phyloP scores from a whole-genome alignment of 495 filamentous ascomycete genomes.

The Daldinia bambusicola region DNA sequence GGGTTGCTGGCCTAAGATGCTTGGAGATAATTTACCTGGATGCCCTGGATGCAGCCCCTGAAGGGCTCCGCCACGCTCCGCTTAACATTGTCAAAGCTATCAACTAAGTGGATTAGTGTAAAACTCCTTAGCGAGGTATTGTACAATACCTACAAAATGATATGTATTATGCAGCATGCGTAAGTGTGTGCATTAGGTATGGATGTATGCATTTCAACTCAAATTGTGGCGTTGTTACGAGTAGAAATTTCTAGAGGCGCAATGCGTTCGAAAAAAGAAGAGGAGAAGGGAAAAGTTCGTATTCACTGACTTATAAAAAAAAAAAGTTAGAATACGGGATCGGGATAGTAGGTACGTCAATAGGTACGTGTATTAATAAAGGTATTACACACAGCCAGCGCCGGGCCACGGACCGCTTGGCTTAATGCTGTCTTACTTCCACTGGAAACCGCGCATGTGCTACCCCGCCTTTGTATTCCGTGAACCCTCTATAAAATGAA shows the following conservation, averaged over 20 bases:
- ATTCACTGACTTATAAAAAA: constrained; percentile 6
- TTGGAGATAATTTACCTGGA: constrained; percentile 19
- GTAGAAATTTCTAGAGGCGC: constrained; percentile 18
- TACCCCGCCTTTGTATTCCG: constrained; percentile 37
- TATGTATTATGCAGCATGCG: not conserved
- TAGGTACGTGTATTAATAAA: constrained; percentile 5
- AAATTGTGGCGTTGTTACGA: not conserved
- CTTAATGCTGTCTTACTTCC: constrained; percentile 14
- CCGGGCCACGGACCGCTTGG: not conserved
- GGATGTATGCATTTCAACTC: not conserved
- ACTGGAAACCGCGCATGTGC: constrained; percentile 33
- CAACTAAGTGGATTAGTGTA: constrained; percentile 11
- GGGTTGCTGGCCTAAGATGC: not conserved
- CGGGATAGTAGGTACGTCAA: not conserved
- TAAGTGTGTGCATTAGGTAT: not conserved
- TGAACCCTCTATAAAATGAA: not conserved
- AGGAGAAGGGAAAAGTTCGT: constrained; percentile 14
- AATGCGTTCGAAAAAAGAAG: not conserved
- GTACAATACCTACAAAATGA: not conserved
- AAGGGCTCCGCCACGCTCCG: constrained; percentile 39
- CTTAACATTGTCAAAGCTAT: constrained; percentile 4
- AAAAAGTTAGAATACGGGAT: constrained; percentile 4
- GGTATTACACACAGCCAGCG: not conserved
- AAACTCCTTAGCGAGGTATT: not conserved
- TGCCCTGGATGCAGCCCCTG: constrained; percentile 30